Base-by-base conservation (phyloP, 1,284 basidiomycete species). In the Ustilago sp. region DNA sequence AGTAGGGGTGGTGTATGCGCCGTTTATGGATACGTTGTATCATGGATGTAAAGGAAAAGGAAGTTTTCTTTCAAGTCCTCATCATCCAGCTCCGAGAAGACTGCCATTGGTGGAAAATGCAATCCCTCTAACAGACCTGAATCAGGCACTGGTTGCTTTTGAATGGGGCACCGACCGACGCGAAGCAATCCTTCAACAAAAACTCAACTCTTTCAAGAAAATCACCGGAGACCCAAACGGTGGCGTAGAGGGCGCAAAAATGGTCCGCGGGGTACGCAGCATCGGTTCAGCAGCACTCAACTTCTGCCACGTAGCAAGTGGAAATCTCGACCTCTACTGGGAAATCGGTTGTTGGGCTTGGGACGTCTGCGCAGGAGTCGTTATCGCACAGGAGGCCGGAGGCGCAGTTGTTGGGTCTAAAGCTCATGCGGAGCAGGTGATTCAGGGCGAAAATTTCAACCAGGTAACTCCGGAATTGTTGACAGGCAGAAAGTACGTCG, bases 101-200 rank as follows among this genome's bases (percentile, higher is more conserved):
- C 87, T 91, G 31, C 93, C 91, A 50, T 89, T 96, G 11, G 71
- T 96, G 11, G 68, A 80, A 9, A 62, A 82, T 17, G 93, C 94
- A 0, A 88, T 93, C 34, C 88, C 90, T 8, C 90, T 92, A 7
- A 91, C 92, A 56, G 91, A 91, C 11, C 90, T 98, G 12, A 91
- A 91, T 32, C 91, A 94, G 82, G 95, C 94, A 5, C 89, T 95
- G 35, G 89, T 97, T 47, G 95, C 91, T 4, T 89, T 95, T 59
- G 95, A 98, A 87, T 98, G 94, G 92, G 95, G 95, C 34, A 93
- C 92, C 1, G 94, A 96, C 86, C 89, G 95, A 17, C 88, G 89
- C 3, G 81, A 87, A 12, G 87, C 87, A 7, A 88, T 81, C 5
- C 74, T 86, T 15, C 86, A 88, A 3, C 88, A 89, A 63, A 97